These are phyloP conservation scores for Gymnopus androsaceus DNA, from an alignment of 1,284 basidiomycete species.

Conservation along the genomic window DNA sequence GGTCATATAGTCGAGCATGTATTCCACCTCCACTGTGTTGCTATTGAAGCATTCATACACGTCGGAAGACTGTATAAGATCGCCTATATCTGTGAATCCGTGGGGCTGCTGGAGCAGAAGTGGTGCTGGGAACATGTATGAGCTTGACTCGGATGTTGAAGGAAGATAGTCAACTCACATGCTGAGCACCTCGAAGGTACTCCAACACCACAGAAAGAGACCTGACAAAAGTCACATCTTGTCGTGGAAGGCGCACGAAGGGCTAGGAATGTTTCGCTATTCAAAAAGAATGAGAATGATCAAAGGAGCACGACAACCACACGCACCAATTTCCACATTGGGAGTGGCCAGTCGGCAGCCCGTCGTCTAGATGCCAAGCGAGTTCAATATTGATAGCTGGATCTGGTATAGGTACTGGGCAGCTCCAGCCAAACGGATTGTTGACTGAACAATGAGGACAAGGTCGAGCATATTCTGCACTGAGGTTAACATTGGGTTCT, in stretches of 20 bases:
- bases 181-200: slow-evolving; percentile 62
- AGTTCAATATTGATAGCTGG: slow-evolving; percentile 61
- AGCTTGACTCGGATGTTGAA: neutral
- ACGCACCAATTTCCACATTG: slow-evolving; percentile 76
- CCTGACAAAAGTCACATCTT: slow-evolving; percentile 78
- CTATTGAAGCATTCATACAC: slow-evolving; percentile 76
- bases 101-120: slow-evolving; percentile 66
- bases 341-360: slow-evolving; percentile 70
- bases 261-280: slow-evolving; percentile 71
- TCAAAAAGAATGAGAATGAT: neutral
- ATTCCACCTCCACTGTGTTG: slow-evolving; percentile 76
- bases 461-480: slow-evolving; percentile 64
- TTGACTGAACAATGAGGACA: slow-evolving; percentile 71
- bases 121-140: slow-evolving; percentile 43
- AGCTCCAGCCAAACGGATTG: slow-evolving; percentile 72
- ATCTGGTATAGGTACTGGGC: slow-evolving; percentile 72
- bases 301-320: neutral
- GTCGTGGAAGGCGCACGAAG: slow-evolving; percentile 67
- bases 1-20: slow-evolving; percentile 75
- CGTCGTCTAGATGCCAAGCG: slow-evolving; percentile 74
- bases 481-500: slow-evolving; percentile 65
- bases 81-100: slow-evolving; percentile 60
- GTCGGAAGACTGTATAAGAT: slow-evolving; percentile 71
- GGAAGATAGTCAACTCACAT: neutral
- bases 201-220: slow-evolving; percentile 75